Evolutionary conservation across 306 rosid species (phyloP).

Genomic region (Pyrus bretschneideri): DNA sequence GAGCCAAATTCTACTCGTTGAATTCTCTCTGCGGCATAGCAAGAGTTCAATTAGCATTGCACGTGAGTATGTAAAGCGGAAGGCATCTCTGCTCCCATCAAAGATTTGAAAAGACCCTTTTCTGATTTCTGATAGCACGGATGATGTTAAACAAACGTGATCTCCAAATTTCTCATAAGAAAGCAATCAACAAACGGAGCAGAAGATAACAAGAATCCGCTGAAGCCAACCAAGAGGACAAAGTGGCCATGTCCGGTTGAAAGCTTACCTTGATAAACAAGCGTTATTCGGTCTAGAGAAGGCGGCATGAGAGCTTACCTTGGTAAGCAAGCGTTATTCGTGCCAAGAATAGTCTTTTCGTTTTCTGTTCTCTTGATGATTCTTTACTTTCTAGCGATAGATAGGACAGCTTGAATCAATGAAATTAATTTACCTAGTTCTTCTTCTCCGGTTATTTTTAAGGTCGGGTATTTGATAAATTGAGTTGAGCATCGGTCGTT

Average conservation of each 20-base stretch:
- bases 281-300: background rate
- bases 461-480: background rate
- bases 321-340: background rate
- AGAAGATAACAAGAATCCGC: background rate
- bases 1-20: slow-evolving; percentile 73
- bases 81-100: slow-evolving; percentile 25
- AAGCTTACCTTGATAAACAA: background rate
- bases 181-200: background rate
- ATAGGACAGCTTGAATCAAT: background rate
- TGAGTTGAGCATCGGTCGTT: too few relatives aligned
- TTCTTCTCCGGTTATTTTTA: background rate
- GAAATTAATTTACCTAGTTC: too few relatives aligned
- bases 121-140: background rate
- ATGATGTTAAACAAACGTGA: background rate
- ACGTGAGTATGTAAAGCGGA: slow-evolving; percentile 58
- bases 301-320: background rate
- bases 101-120: background rate
- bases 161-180: background rate
- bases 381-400: background rate
- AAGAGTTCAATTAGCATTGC: slow-evolving; percentile 54
- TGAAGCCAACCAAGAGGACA: background rate
- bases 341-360: background rate
- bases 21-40: slow-evolving; percentile 77
- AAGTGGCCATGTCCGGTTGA: background rate
- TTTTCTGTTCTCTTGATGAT: background rate